Evolutionary conservation across 805 yeast species (phyloP).

Genomic region (Myxozyma melibiosi): DNA sequence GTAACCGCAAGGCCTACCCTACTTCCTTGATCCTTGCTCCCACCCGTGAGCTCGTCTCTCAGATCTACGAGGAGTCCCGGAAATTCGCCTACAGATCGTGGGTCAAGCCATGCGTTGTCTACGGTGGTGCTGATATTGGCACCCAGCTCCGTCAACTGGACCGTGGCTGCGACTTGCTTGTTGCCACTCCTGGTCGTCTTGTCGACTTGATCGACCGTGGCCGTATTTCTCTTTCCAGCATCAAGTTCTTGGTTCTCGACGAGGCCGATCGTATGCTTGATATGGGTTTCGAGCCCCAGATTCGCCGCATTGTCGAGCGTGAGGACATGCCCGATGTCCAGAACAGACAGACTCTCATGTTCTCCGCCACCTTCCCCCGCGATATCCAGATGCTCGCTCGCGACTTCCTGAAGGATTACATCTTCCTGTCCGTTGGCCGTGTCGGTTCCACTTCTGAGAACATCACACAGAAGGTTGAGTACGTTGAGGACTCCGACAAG

Average conservation of each 20-base stretch:
- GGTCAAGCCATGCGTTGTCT: constrained; percentile 94
- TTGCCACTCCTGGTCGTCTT: constrained; percentile 99
- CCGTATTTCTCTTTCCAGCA: constrained; percentile 80
- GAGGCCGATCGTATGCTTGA: constrained; percentile 99
- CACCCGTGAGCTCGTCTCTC: constrained; percentile 98
- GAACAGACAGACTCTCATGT: constrained; percentile 95
- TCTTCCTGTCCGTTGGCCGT: constrained; percentile 96
- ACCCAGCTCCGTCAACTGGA: constrained; percentile 84
- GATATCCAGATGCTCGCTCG: constrained; percentile 96
- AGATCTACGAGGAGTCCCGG: constrained; percentile 92
- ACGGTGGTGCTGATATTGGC: constrained; percentile 97
- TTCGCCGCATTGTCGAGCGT: constrained; percentile 95
- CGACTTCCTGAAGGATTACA: constrained; percentile 93
- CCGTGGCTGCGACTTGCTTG: constrained; percentile 92
- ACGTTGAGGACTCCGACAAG: constrained; percentile 93
- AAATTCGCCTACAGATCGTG: constrained; percentile 97
- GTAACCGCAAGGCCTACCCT: constrained; percentile 79
- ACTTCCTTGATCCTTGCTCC: constrained; percentile 96
- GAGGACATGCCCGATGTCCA: constrained; percentile 95
- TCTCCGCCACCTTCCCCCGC: constrained; percentile 98
- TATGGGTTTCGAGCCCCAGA: constrained; percentile 99
- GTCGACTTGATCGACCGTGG: constrained; percentile 96
- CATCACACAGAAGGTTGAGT: constrained; percentile 89
- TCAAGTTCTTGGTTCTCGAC: constrained; percentile 91
- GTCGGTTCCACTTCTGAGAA: constrained; percentile 99